These are phyloP conservation scores for Murraya paniculata DNA, from an alignment of 345 rosid species.

Conservation along the genomic window DNA sequence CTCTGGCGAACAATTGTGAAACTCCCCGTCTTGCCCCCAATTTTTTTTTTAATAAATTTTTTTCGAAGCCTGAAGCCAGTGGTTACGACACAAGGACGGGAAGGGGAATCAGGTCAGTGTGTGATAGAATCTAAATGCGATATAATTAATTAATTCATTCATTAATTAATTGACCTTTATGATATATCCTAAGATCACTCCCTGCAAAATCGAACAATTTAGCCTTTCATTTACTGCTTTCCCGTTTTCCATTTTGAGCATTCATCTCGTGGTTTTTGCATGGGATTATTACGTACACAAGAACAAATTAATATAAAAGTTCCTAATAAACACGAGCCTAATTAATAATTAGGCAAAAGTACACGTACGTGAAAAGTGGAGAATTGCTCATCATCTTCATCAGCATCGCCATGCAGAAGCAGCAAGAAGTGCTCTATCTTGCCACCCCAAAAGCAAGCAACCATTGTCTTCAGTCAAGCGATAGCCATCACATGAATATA, in stretches of 20 bases:
- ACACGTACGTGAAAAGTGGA: not conserved
- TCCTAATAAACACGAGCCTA: not conserved
- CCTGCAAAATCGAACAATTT: not conserved
- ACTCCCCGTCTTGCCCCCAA: not conserved
- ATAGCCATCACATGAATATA: constrained; percentile 66
- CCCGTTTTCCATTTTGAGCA: not conserved
- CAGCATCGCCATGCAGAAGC: constrained; percentile 72
- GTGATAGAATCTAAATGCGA: not conserved
- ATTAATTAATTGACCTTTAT: not conserved
- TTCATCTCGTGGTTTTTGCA: not conserved
- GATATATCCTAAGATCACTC: not conserved
- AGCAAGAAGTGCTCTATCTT: constrained; percentile 54
- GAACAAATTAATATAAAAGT: not conserved
- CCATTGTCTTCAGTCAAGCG: constrained; percentile 70
- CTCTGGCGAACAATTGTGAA: not conserved
- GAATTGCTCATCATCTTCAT: not conserved
- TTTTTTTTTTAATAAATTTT: too few species aligned
- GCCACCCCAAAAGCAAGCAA: constrained; percentile 72
- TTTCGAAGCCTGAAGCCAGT: not conserved
- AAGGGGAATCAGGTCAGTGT: not conserved
- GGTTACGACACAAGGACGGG: constrained; percentile 5
- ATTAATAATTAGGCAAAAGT: not conserved
- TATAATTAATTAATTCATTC: too few species aligned
- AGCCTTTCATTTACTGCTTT: not conserved
- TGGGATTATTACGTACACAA: not conserved